Evolutionary conservation across 257 asterid species (phyloP).

Genomic region (Salvia splendens): DNA sequence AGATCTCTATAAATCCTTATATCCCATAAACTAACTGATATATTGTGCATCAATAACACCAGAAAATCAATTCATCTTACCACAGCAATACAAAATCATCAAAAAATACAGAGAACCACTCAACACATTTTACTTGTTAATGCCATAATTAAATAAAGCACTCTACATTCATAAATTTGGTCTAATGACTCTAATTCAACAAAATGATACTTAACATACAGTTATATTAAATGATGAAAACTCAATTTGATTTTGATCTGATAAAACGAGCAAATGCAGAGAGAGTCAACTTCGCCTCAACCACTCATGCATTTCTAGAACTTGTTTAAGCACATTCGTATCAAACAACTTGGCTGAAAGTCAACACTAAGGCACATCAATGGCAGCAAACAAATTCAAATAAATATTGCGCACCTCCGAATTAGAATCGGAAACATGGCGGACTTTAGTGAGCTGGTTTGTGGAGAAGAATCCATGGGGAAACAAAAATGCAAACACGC

Average conservation of each 20-base stretch:
- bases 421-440: constrained; percentile 37
- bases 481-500: constrained; percentile 64
- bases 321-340: neutral
- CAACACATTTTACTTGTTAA: too few species aligned
- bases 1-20: neutral
- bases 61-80: constrained; percentile 20
- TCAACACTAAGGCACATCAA: neutral
- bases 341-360: constrained; percentile 10
- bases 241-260: constrained; percentile 19
- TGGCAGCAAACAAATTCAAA: neutral
- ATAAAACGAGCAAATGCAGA: constrained; percentile 14
- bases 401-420: constrained; percentile 41
- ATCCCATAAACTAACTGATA: neutral
- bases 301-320: constrained; percentile 4
- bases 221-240: neutral
- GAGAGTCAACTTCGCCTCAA: constrained; percentile 30
- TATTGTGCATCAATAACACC: constrained; percentile 11
- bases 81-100: constrained; percentile 15
- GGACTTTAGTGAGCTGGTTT: constrained; percentile 35
- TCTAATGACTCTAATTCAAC: neutral
- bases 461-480: constrained; percentile 65
- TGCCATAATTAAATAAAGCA: neutral
- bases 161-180: constrained; percentile 7
- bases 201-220: neutral
- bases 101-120: neutral